These are phyloP conservation scores for Coemansia sp. DNA, from an alignment of 192 early-diverging fungal genomes.

Conservation along the genomic window DNA sequence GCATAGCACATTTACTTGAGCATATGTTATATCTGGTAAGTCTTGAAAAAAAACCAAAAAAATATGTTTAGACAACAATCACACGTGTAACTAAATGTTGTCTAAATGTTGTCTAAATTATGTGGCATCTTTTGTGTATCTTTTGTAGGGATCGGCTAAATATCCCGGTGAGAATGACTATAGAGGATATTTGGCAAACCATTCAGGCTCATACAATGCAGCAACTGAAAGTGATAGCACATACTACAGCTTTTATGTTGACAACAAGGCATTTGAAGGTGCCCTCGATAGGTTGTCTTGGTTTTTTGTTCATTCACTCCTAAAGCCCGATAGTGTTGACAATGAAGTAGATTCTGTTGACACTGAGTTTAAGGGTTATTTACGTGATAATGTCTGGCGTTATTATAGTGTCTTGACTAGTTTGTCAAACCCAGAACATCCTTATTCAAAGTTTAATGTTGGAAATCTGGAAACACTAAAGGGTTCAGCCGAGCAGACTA, in stretches of 20 bases:
- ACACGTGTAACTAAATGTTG: not conserved
- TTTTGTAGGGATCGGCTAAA: slow-evolving; percentile 58
- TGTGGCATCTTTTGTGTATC: not conserved
- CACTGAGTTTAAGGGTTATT: slow-evolving; percentile 86
- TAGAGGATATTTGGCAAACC: slow-evolving; percentile 18
- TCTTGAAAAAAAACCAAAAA: too few relatives aligned
- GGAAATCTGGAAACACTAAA: slow-evolving; percentile 82
- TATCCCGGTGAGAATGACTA: slow-evolving; percentile 72
- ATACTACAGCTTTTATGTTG: not conserved
- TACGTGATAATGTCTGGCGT: slow-evolving; percentile 61
- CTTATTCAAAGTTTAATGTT: slow-evolving; percentile 76
- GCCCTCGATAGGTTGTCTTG: slow-evolving; percentile 70
- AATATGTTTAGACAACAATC: too few relatives aligned
- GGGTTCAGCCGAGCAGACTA: slow-evolving; percentile 15
- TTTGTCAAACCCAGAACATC: slow-evolving; percentile 62
- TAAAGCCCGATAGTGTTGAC: slow-evolving; percentile 76
- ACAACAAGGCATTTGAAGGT: slow-evolving; percentile 52
- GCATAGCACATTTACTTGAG: slow-evolving; percentile 71
- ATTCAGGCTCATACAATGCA: slow-evolving; percentile 36
- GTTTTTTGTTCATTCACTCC: slow-evolving; percentile 84
- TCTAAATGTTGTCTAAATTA: not conserved
- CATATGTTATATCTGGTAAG: slow-evolving; percentile 63
- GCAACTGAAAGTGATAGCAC: slow-evolving; percentile 19
- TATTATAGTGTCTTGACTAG: not conserved
- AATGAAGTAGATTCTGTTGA: slow-evolving; percentile 87